phyloP scores from a whole-genome alignment of 2,329 filamentous ascomycete genomes.

The Exophiala sp. region DNA sequence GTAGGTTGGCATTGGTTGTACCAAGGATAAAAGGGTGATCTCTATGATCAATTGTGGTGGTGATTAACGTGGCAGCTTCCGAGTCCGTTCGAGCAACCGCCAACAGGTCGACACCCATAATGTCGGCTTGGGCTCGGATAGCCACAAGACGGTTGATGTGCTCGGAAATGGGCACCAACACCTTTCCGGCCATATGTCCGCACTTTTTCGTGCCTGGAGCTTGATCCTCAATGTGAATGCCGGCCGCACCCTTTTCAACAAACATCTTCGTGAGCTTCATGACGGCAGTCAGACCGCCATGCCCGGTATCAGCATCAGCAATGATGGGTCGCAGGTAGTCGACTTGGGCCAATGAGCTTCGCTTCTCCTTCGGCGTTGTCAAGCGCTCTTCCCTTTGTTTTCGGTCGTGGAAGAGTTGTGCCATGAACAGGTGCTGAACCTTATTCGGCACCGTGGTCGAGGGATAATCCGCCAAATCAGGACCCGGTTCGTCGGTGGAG shows the following conservation, averaged over 20 bases:
- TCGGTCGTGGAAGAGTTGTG: conserved; percentile 98
- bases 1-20: conserved; percentile 76
- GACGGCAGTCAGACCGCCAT: conserved; percentile 94
- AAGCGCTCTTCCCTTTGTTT: conserved; percentile 97
- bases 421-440: conserved; percentile 95
- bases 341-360: conserved; percentile 69
- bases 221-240: conserved; percentile 98
- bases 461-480: conserved; percentile 96
- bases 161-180: conserved; percentile 92
- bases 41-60: conserved; percentile 89
- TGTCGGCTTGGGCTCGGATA: conserved; percentile 95
- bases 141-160: conserved; percentile 97
- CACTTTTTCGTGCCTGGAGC: conserved; percentile 99
- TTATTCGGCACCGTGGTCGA: conserved; percentile 98
- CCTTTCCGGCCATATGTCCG: conserved; percentile 98
- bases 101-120: conserved; percentile 92
- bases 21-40: conserved; percentile 94
- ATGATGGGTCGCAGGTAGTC: conserved; percentile 96
- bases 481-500: conserved; percentile 89
- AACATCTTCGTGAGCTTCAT: conserved; percentile 99
- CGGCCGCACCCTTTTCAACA: conserved; percentile 90
- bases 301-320: conserved; percentile 94
- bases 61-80: conserved; percentile 95
- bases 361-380: conserved; percentile 67
- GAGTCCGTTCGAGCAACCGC: conserved; percentile 94